Conservation (phyloP, 805 yeast species). For the Lachancea waltii region DNA sequence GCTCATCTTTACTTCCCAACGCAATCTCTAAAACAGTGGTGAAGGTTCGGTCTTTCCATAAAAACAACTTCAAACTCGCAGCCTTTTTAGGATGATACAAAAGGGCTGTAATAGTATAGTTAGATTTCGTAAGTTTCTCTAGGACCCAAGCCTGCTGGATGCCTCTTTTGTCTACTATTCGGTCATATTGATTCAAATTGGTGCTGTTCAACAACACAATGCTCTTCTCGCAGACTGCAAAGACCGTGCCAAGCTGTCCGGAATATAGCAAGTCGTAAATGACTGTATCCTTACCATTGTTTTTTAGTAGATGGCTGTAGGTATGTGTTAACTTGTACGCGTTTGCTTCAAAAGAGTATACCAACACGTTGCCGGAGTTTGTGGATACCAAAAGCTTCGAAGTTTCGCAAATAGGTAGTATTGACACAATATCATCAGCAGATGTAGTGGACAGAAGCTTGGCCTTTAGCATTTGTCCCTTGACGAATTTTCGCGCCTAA, state of each 20-base stretch:
- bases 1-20: constrained; percentile 18
- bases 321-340: constrained; percentile 24
- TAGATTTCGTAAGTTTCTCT: constrained; percentile 11
- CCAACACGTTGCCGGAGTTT: constrained; percentile 25
- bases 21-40: constrained; percentile 21
- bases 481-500: background rate
- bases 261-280: constrained; percentile 23
- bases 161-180: constrained; percentile 29
- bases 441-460: constrained; percentile 15
- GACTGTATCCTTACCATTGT: constrained; percentile 15
- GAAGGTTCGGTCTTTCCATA: constrained; percentile 28
- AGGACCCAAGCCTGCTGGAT: constrained; percentile 24
- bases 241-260: constrained; percentile 23
- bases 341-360: constrained; percentile 22
- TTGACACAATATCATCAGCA: constrained; percentile 21
- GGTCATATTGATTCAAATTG: constrained; percentile 29
- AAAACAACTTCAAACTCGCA: constrained; percentile 20
- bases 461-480: constrained; percentile 19
- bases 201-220: constrained; percentile 25
- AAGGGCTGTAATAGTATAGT: constrained; percentile 15
- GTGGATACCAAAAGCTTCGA: constrained; percentile 25
- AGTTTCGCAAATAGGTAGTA: constrained; percentile 23
- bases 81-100: constrained; percentile 16
- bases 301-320: constrained; percentile 22
- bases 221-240: constrained; percentile 23